Percentiles rank a stretch among this genome's conserved stretches.
These are phyloP conservation scores for Mycena citricolor DNA, from an alignment of 1,284 basidiomycete genomes.

Conservation along the genomic window DNA sequence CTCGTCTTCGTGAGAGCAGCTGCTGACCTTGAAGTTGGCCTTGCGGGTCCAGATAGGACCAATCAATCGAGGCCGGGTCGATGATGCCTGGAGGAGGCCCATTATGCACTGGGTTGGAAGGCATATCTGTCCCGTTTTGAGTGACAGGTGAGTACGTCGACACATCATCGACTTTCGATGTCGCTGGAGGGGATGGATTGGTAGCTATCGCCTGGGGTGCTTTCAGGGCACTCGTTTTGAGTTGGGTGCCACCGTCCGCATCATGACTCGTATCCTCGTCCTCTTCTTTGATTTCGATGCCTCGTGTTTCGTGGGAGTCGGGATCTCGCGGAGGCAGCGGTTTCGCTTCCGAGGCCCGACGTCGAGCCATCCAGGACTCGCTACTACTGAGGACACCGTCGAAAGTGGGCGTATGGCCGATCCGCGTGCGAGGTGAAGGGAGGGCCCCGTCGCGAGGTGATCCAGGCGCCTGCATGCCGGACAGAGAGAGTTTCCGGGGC, in stretches of 20 bases:
- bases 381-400: conserved; percentile 69
- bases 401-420: conserved; percentile 58
- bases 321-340: conserved; percentile 35
- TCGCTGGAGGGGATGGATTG: conserved; percentile 13
- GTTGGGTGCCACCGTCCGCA: neutral
- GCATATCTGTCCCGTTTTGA: conserved; percentile 15
- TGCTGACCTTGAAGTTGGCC: conserved; percentile 83
- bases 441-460: conserved; percentile 60
- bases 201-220: too few species aligned
- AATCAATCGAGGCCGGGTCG: conserved; percentile 74
- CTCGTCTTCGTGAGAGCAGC: conserved; percentile 1
- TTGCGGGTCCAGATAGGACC: conserved; percentile 91
- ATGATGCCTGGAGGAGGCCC: conserved; percentile 46
- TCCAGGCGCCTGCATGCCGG: conserved; percentile 51
- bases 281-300: conserved; percentile 56
- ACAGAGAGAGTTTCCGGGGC: conserved; percentile 71
- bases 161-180: conserved; percentile 11
- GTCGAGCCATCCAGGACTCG: conserved; percentile 65
- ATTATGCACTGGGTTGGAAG: conserved; percentile 1
- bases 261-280: conserved; percentile 42
- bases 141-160: conserved; percentile 10
- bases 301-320: conserved; percentile 26
- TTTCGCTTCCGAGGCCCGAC: conserved; percentile 53
- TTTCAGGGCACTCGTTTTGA: neutral
- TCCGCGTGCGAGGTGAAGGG: conserved; percentile 66